phyloP scores from a whole-genome alignment of 768 basidiomycete species.

The Pleurotus tuoliensis region DNA sequence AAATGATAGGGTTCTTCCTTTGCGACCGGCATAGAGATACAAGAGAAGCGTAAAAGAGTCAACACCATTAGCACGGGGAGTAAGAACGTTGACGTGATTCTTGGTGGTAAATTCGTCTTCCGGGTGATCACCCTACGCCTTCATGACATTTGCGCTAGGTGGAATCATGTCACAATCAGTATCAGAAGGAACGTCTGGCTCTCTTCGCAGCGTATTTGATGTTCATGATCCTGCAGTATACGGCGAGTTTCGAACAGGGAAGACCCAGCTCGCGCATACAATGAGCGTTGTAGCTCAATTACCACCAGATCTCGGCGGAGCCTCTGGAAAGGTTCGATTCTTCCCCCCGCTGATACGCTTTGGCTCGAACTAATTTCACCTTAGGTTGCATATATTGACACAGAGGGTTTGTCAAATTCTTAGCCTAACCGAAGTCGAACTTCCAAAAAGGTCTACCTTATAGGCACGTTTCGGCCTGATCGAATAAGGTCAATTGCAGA shows the following conservation, averaged over 20 bases:
- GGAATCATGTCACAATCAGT: slow-evolving; percentile 92
- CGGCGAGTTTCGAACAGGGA: slow-evolving; percentile 94
- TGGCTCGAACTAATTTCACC: background rate
- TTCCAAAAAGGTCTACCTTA: background rate
- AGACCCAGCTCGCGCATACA: slow-evolving; percentile 94
- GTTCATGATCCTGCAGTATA: slow-evolving; percentile 54
- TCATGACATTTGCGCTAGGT: slow-evolving; percentile 38
- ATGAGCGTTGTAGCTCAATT: slow-evolving; percentile 90
- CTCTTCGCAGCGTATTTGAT: background rate
- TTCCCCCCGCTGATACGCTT: too few relatives aligned
- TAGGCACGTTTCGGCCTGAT: slow-evolving; percentile 94
- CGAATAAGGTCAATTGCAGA: slow-evolving; percentile 89
- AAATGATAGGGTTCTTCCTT: slow-evolving; percentile 78
- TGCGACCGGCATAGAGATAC: slow-evolving; percentile 86
- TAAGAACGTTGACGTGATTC: slow-evolving; percentile 83
- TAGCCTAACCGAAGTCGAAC: slow-evolving; percentile 9
- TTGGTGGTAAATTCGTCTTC: slow-evolving; percentile 59
- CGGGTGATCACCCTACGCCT: background rate
- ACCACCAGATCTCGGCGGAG: slow-evolving; percentile 86
- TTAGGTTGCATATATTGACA: slow-evolving; percentile 90
- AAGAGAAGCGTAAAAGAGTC: slow-evolving; percentile 80
- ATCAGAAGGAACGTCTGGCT: slow-evolving; percentile 62
- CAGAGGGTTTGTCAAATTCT: slow-evolving; percentile 50
- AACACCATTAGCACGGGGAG: slow-evolving; percentile 88
- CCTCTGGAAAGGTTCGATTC: slow-evolving; percentile 69